Conservation (phyloP, 2,329 filamentous ascomycete genomes). For the Pseudovirgaria hyperparasitica region DNA sequence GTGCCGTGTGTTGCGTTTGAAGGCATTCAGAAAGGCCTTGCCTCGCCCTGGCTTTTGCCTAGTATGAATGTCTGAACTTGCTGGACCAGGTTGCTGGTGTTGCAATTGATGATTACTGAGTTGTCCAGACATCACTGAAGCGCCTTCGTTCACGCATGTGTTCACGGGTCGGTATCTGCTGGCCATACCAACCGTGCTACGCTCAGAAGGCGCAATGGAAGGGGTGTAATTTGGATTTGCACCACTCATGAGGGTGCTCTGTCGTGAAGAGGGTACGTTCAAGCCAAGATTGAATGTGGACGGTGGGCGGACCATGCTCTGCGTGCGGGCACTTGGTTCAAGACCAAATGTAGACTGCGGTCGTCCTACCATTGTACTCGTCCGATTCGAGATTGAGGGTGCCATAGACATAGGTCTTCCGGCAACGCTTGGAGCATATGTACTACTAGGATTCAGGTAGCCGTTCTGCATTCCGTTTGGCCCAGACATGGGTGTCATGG, state of each 20-base stretch:
- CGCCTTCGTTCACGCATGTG: too few relatives aligned
- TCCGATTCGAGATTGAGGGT: too few relatives aligned
- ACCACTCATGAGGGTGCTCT: slow-evolving; percentile 16
- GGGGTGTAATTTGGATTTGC: slow-evolving; percentile 53
- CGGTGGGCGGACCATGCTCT: slow-evolving; percentile 57
- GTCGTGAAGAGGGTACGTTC: slow-evolving; percentile 11
- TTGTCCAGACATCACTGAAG: too few relatives aligned
- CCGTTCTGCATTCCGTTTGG: slow-evolving; percentile 10
- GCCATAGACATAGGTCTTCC: too few relatives aligned
- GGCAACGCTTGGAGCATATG: slow-evolving; percentile 19
- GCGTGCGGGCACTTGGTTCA: slow-evolving; percentile 6
- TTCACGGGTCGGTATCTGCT: slow-evolving; percentile 86
- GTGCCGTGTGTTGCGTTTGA: too few relatives aligned
- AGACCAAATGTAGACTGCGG: background rate
- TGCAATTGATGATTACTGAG: too few relatives aligned
- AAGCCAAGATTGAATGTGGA: slow-evolving; percentile 20
- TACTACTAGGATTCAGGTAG: slow-evolving; percentile 16
- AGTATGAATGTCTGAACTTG: too few relatives aligned
- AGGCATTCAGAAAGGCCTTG: too few relatives aligned
- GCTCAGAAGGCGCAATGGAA: slow-evolving; percentile 89
- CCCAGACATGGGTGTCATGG: slow-evolving; percentile 1
- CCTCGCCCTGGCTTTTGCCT: too few relatives aligned
- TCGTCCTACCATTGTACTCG: too few relatives aligned
- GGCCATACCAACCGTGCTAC: slow-evolving; percentile 84
- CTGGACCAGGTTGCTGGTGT: too few relatives aligned